phyloP scores from a whole-genome alignment of 2,329 filamentous ascomycete species.

The Dactylonectria estremocensis region DNA sequence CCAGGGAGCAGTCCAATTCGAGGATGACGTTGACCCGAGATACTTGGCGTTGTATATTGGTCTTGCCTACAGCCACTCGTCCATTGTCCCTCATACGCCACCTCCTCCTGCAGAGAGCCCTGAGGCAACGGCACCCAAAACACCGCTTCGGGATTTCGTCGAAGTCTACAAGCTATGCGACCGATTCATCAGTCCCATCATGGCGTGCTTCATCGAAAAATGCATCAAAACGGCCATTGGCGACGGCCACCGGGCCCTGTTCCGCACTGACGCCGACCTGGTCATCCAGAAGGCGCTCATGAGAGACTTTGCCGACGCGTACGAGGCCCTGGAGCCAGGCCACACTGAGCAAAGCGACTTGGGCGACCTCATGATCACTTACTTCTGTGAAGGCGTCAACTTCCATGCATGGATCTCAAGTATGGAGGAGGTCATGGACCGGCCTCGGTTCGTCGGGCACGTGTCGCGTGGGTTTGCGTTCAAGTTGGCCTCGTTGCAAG shows the following conservation, averaged over 20 bases:
- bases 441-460: constrained; percentile 49
- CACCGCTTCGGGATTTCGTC: constrained; percentile 51
- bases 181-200: constrained; percentile 51
- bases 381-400: constrained; percentile 53
- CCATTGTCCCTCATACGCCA: constrained; percentile 50
- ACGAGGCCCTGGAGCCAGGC: constrained; percentile 49
- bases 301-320: constrained; percentile 54
- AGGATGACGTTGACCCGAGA: constrained; percentile 51
- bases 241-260: constrained; percentile 53
- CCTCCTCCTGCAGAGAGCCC: constrained; percentile 46
- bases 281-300: constrained; percentile 50
- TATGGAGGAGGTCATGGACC: constrained; percentile 46
- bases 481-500: constrained; percentile 46
- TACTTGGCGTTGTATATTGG: constrained; percentile 55
- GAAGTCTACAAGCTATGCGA: constrained; percentile 57
- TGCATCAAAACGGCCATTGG: constrained; percentile 51
- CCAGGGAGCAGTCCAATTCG: constrained; percentile 48
- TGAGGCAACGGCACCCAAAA: constrained; percentile 44
- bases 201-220: constrained; percentile 49
- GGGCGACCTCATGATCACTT: constrained; percentile 46
- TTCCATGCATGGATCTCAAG: constrained; percentile 47
- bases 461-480: constrained; percentile 52
- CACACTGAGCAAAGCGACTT: constrained; percentile 46
- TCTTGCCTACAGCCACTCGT: constrained; percentile 53
- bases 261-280: constrained; percentile 46